A percentile compares a stretch with the other conserved stretches of the same genome.
Conservation (phyloP, 495 filamentous ascomycete species). For the Hypomontagnella monticulosa region DNA sequence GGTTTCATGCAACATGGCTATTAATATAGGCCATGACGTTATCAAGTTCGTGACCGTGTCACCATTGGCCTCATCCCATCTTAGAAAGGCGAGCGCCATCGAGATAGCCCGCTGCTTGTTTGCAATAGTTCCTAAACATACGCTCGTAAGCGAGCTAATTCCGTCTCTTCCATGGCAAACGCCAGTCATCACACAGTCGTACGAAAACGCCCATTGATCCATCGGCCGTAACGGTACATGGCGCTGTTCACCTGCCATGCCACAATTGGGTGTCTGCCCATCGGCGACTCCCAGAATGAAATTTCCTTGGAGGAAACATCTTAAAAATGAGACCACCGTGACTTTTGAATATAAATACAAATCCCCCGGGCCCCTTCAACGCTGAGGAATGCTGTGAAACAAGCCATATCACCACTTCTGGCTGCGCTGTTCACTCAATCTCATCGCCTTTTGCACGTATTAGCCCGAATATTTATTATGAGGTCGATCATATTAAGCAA, state of each 20-base stretch:
- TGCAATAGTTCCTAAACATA: background rate
- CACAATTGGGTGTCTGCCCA: background rate
- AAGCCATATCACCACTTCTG: slow-evolving; percentile 6
- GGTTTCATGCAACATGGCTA: slow-evolving; percentile 14
- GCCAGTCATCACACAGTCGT: background rate
- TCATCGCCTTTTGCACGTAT: slow-evolving; percentile 4
- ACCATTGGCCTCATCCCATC: slow-evolving; percentile 7
- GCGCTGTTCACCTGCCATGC: background rate
- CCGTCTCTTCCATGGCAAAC: slow-evolving; percentile 1
- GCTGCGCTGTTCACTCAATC: slow-evolving; percentile 1
- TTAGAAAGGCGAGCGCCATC: background rate
- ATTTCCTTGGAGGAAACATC: background rate
- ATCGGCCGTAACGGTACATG: slow-evolving; percentile 1
- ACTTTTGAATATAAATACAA: slow-evolving; percentile 10
- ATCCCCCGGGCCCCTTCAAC: slow-evolving; percentile 7
- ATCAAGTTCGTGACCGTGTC: background rate
- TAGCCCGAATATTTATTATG: slow-evolving; percentile 4
- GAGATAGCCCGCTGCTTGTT: slow-evolving; percentile 20
- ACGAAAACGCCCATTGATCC: background rate
- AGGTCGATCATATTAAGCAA: slow-evolving; percentile 3
- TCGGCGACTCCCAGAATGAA: background rate
- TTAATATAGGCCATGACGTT: slow-evolving; percentile 3
- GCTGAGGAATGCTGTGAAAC: background rate
- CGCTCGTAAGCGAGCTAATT: background rate
- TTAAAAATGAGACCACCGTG: no score